Evolutionary conservation across 345 rosid genomes (phyloP).

Genomic region (Carallia pectinifolia): DNA sequence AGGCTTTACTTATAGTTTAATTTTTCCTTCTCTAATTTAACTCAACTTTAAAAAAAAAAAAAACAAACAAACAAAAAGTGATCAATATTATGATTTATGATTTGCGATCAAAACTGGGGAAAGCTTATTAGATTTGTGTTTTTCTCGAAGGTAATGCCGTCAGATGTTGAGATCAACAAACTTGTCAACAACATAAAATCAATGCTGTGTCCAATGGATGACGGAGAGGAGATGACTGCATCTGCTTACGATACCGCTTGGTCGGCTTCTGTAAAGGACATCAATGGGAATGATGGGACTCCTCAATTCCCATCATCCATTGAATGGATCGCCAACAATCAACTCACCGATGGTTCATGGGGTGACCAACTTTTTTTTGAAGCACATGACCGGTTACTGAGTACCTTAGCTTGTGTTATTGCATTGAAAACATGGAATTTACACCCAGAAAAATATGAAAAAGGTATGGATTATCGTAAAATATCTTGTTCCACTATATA

Average conservation of each 20-base stretch:
- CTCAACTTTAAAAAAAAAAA: too few relatives aligned
- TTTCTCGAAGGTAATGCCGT: neutral
- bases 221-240: slow-evolving; percentile 69
- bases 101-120: too few relatives aligned
- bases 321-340: slow-evolving; percentile 73
- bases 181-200: slow-evolving; percentile 44
- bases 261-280: slow-evolving; percentile 76
- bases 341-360: slow-evolving; percentile 91
- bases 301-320: slow-evolving; percentile 81
- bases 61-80: too few relatives aligned
- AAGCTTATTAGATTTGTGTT: too few relatives aligned
- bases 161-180: slow-evolving; percentile 34
- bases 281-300: slow-evolving; percentile 32
- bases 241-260: slow-evolving; percentile 98
- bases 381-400: slow-evolving; percentile 80
- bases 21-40: too few relatives aligned
- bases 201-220: slow-evolving; percentile 61
- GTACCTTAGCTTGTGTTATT: slow-evolving; percentile 81
- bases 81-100: too few relatives aligned
- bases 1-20: too few relatives aligned
- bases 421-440: slow-evolving; percentile 76
- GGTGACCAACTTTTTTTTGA: slow-evolving; percentile 59
- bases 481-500: too few relatives aligned
- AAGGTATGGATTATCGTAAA: slow-evolving; percentile 39
- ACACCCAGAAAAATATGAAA: slow-evolving; percentile 56